phyloP scores from a whole-genome alignment of 208 protist genomes.

The Crithidia expoeki region DNA sequence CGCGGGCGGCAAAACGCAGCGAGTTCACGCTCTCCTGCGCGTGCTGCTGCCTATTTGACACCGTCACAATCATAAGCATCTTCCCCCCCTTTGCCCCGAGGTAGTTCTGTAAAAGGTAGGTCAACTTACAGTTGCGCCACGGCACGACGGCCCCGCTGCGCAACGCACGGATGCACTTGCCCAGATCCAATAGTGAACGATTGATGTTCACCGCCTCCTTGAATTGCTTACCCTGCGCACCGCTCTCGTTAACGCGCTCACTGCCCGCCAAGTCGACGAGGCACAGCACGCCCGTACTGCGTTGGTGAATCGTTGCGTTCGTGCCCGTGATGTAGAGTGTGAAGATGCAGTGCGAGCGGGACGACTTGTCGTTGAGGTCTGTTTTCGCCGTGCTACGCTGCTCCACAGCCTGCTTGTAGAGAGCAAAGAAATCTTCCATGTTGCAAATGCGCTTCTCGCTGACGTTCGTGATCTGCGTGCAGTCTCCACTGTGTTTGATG shows the following conservation, averaged over 20 bases:
- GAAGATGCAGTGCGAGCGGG: constrained; percentile 92
- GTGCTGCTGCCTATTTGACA: constrained; percentile 73
- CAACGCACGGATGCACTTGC: constrained; percentile 93
- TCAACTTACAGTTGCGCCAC: constrained; percentile 93
- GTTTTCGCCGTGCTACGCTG: constrained; percentile 84
- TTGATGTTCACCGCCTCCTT: constrained; percentile 95
- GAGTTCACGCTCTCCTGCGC: constrained; percentile 88
- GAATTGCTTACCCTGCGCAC: constrained; percentile 84
- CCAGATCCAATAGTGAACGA: constrained; percentile 84
- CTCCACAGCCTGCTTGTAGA: constrained; percentile 68
- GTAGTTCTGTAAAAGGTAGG: constrained; percentile 91
- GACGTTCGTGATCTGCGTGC: constrained; percentile 75
- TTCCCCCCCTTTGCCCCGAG: constrained; percentile 89
- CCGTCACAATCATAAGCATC: constrained; percentile 94
- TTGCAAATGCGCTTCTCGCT: constrained; percentile 41
- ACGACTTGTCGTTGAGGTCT: constrained; percentile 89
- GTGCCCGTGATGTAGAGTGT: constrained; percentile 73
- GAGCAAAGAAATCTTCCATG: constrained; percentile 64
- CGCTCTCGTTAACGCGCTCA: constrained; percentile 92
- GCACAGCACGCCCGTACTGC: constrained; percentile 79
- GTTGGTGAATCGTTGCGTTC: constrained; percentile 70
- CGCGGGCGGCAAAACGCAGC: constrained; percentile 92
- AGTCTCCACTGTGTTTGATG: constrained; percentile 66
- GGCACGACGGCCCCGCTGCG: constrained; percentile 71
- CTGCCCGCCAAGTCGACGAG: constrained; percentile 95